Conservation (phyloP, 75 land plant species). For the Sequoiadendron giganteum region DNA sequence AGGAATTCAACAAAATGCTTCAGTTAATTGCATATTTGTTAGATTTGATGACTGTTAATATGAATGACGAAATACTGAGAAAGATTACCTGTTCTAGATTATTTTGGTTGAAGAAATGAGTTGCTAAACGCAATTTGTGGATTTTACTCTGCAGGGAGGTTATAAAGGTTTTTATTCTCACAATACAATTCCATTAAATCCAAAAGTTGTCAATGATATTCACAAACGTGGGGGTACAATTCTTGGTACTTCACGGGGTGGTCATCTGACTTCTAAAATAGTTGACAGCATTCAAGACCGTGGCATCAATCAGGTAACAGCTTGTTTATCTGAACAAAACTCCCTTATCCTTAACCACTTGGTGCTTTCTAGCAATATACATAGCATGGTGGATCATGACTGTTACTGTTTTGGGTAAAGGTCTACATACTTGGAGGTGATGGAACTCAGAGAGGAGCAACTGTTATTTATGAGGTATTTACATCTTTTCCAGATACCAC, state of each 20-base stretch:
- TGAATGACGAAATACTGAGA: neutral
- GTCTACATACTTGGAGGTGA: constrained; percentile 65
- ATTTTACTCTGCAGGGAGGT: constrained; percentile 36
- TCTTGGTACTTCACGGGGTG: constrained; percentile 63
- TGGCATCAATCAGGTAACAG: constrained; percentile 54
- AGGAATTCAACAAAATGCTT: neutral
- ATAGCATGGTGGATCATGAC: neutral
- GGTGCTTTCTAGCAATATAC: neutral
- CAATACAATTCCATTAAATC: constrained; percentile 47
- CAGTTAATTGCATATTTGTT: neutral
- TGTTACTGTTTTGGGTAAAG: constrained; percentile 12
- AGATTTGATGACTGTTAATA: neutral
- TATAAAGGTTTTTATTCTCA: constrained; percentile 57
- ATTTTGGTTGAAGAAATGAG: neutral
- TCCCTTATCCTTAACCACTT: neutral
- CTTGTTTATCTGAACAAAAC: neutral
- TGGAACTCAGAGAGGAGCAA: constrained; percentile 63
- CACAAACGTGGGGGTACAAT: constrained; percentile 76
- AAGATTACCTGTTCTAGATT: neutral
- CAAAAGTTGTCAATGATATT: constrained; percentile 52
- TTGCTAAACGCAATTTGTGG: neutral
- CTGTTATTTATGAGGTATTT: constrained; percentile 31
- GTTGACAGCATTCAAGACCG: constrained; percentile 64
- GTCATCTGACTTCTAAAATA: constrained; percentile 51
- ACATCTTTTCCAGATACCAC: neutral